These are phyloP conservation scores for Pinus albicaulis DNA, from an alignment of 75 land plant species.

Conservation along the genomic window DNA sequence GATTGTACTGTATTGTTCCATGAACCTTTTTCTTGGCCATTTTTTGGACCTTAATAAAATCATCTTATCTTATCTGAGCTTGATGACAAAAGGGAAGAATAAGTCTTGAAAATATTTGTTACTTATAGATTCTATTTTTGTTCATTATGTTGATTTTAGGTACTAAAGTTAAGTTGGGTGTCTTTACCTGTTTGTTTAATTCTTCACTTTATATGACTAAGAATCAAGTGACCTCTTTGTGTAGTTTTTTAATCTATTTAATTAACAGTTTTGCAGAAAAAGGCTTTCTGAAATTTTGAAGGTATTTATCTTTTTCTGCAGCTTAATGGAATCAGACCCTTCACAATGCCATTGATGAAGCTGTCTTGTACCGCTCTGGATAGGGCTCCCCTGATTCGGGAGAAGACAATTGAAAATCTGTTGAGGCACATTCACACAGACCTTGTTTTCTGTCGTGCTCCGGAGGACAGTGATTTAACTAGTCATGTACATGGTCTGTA, in stretches of 20 bases:
- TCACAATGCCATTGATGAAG: slow-evolving; percentile 95
- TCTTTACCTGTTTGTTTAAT: neutral
- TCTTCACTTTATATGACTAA: neutral
- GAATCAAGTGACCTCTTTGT: neutral
- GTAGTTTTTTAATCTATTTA: neutral
- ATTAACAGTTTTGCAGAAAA: neutral
- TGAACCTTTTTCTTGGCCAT: neutral
- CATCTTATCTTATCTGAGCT: neutral
- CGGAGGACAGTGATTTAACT: slow-evolving; percentile 50
- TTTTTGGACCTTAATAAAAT: neutral
- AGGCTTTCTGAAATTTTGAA: neutral
- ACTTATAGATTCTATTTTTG: neutral
- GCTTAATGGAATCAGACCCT: slow-evolving; percentile 90
- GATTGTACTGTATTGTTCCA: neutral
- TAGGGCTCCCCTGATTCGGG: slow-evolving; percentile 77
- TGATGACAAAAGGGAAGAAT: neutral
- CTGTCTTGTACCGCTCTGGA: slow-evolving; percentile 90
- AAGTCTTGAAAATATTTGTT: neutral
- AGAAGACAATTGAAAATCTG: slow-evolving; percentile 56
- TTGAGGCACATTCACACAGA: slow-evolving; percentile 81
- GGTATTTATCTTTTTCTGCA: slow-evolving; percentile 22
- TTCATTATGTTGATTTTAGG: neutral
- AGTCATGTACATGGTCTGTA: slow-evolving; percentile 39
- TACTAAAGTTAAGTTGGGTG: neutral
- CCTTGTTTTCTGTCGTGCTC: slow-evolving; percentile 72